Base-by-base conservation (phyloP, 495 filamentous ascomycete genomes). In the Apiosordaria backusii region DNA sequence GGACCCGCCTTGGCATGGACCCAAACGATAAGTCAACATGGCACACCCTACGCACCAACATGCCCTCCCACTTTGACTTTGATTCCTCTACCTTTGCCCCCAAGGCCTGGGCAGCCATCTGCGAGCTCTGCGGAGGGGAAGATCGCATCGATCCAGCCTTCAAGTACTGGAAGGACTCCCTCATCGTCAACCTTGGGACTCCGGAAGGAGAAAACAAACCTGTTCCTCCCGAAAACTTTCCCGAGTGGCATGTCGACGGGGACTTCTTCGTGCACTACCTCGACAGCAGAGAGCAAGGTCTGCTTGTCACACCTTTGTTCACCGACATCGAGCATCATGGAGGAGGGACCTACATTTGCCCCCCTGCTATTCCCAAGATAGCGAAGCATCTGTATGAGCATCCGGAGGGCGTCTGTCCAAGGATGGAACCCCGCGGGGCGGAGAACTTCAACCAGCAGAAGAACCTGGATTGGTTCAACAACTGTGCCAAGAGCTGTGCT, bases 241-340 rank as follows among this genome's bases (percentile, higher is more conserved):
- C 75, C 22, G 80, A 79, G 7, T 92, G 89, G 89, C 90, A 92
- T 74, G 87, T 90, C 23, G 89, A 92, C 75, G 89, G 89, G 1
- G 89, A 91, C 69, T 91, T 90, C 75, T 91, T 92, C 76, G 81
- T 88, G 16, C 89, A 91, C 78, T 92, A 87, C 69, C 80, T 92
- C 18, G 89, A 92, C 75, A 88, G 85, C 57, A 85, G 86, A 0
- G 89, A 92, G 76, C 89, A 92, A 74, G 89, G 80, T 0, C 74
- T 92, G 57, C 78, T 92, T 0, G 87, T 92, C 19, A 90, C 87
- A 57, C 89, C 89, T 3, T 68, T 91, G 21, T 92, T 89, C 76
- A 87, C 81, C 10, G 88, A 91, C 70, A 87, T 91, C 63, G 72
- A 76, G 25, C 71, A 82, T 1, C 77, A 79, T 65, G 89, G 86